Conservation (phyloP, 2,329 filamentous ascomycete species). For the Juglanconis oblonga region DNA sequence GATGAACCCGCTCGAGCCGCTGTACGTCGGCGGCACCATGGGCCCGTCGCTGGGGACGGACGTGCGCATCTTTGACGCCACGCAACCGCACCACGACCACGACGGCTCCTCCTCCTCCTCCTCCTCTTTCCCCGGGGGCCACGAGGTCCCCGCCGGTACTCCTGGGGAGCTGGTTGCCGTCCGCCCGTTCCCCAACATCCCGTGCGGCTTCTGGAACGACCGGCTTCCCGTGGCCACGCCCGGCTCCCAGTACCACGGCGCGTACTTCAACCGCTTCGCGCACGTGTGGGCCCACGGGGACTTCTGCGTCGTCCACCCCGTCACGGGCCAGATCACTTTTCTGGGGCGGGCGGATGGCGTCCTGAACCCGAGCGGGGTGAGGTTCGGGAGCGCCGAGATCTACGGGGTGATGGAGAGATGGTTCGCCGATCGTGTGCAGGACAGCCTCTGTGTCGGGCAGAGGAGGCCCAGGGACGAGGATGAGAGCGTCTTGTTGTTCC, state of each 20-base stretch:
- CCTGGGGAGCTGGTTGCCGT: slow-evolving; percentile 87
- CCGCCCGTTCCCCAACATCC: slow-evolving; percentile 84
- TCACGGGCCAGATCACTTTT: slow-evolving; percentile 76
- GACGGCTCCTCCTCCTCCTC: slow-evolving; percentile 44
- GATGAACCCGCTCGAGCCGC: slow-evolving; percentile 72
- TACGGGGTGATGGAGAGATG: slow-evolving; percentile 89
- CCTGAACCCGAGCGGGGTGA: slow-evolving; percentile 84
- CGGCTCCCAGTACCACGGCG: too few species aligned
- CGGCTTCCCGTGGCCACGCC: slow-evolving; percentile 24
- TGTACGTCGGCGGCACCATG: slow-evolving; percentile 72
- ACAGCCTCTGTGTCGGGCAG: slow-evolving; percentile 84
- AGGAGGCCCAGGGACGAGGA: slow-evolving; percentile 67
- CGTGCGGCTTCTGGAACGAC: slow-evolving; percentile 81
- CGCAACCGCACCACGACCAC: too few species aligned
- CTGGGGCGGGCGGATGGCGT: slow-evolving; percentile 89
- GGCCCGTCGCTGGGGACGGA: slow-evolving; percentile 77
- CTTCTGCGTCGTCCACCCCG: slow-evolving; percentile 69
- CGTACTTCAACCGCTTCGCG: slow-evolving; percentile 71
- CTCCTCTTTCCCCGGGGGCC: slow-evolving; percentile 51
- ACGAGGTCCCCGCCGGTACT: slow-evolving; percentile 50
- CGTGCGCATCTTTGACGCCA: slow-evolving; percentile 55
- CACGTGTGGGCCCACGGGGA: slow-evolving; percentile 90
- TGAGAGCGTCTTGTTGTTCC: slow-evolving; percentile 84
- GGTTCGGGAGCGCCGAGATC: slow-evolving; percentile 92
- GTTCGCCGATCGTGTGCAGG: slow-evolving; percentile 74